These are phyloP conservation scores for Sporothrix globosa DNA, from an alignment of 2,329 filamentous ascomycete species.

Conservation along the genomic window DNA sequence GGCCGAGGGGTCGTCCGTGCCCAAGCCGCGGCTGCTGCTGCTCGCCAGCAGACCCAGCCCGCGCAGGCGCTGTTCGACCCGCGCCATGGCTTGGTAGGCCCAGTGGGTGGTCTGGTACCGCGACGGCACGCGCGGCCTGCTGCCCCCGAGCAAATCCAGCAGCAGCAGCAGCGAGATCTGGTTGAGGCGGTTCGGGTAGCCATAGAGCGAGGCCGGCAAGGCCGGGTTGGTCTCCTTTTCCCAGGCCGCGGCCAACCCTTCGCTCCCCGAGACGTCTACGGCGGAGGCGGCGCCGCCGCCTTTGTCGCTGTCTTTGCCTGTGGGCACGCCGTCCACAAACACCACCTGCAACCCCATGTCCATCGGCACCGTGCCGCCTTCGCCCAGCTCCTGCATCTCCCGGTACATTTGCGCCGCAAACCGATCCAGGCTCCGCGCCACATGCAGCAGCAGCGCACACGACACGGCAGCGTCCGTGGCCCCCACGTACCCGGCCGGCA, in stretches of 20 bases:
- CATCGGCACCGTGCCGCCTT: constrained; percentile 59
- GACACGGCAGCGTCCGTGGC: constrained; percentile 83
- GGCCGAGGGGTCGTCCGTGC: constrained; percentile 48
- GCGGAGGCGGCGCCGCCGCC: constrained; percentile 64
- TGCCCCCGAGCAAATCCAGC: constrained; percentile 63
- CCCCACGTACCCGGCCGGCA: constrained; percentile 75
- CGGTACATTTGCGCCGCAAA: constrained; percentile 75
- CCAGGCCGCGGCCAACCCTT: constrained; percentile 72
- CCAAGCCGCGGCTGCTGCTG: constrained; percentile 52
- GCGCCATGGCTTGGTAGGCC: constrained; percentile 71
- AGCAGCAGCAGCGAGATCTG: constrained; percentile 83
- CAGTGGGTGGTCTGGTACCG: constrained; percentile 78
- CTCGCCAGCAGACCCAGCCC: constrained; percentile 53
- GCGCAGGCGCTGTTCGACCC: constrained; percentile 66
- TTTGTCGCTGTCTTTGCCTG: no score
- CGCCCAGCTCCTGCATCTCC: constrained; percentile 63
- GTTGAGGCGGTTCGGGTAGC: constrained; percentile 68
- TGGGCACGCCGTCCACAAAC: constrained; percentile 66
- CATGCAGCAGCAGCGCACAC: constrained; percentile 82
- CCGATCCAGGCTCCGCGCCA: constrained; percentile 69
- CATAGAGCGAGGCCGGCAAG: constrained; percentile 62
- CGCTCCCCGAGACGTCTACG: constrained; percentile 9
- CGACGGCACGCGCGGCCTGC: constrained; percentile 69
- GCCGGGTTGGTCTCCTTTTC: constrained; percentile 67
- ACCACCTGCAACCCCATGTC: constrained; percentile 78